Evolutionary conservation across 208 protist species (phyloP).

Genomic region (Porcisia deanei): DNA sequence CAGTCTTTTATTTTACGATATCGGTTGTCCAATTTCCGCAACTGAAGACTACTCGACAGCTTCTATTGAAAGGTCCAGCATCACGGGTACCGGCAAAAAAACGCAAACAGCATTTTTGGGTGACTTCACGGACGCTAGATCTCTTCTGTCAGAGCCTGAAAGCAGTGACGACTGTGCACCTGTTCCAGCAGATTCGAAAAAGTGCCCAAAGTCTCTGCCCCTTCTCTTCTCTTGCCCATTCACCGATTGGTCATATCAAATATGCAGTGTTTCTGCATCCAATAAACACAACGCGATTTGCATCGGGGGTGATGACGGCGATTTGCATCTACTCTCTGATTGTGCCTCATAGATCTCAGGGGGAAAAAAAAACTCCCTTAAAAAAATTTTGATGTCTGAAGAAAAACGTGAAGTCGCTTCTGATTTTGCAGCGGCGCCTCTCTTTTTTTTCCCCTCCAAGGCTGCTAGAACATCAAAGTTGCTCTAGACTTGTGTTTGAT

Average conservation of each 20-base stretch:
- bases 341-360: background rate
- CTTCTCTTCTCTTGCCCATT: conserved; percentile 20
- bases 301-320: conserved; percentile 29
- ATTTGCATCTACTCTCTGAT: conserved; percentile 12
- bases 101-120: background rate
- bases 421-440: background rate
- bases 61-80: background rate
- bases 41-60: background rate
- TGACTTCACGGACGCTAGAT: background rate
- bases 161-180: background rate
- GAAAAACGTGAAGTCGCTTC: background rate
- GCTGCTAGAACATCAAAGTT: background rate
- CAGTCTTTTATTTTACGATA: conserved; percentile 32
- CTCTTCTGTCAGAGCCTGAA: background rate
- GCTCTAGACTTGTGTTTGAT: background rate
- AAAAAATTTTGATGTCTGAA: background rate
- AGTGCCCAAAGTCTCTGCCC: background rate
- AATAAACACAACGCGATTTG: conserved; percentile 8
- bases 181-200: background rate
- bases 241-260: conserved; percentile 19
- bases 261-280: conserved; percentile 23
- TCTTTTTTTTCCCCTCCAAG: too few relatives aligned
- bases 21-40: background rate
- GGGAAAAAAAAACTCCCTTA: background rate
- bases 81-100: background rate